Base-by-base conservation (phyloP, 1,284 basidiomycete species). In the Phlebopus sp. region DNA sequence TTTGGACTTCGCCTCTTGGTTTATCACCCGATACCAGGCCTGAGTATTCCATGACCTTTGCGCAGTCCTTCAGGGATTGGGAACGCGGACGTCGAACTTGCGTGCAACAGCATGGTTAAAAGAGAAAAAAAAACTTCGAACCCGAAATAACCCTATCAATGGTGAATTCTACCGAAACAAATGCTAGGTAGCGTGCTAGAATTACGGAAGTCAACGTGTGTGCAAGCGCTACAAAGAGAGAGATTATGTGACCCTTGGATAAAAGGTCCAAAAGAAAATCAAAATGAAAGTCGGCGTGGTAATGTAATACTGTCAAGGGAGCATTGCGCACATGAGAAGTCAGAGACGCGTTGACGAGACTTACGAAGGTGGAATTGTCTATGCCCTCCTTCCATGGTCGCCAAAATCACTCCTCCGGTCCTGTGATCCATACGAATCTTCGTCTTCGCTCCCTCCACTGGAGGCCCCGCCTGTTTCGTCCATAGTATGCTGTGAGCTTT, bases 351-450 rank as follows among this genome's bases (percentile, higher is more conserved):
- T 53, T 55, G 45, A 47, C 47, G 42, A 46, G 51, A 36, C 46
- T 63, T 60, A 63, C 54, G 52, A 23, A 60, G 52, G 41, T 37
- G 4, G 27, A 29, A 29, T 39, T 50, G 31, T 39, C 54, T 61
- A 64, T 27, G 53, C 63, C 51, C 66, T 64, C 54, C 64, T 66
- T 47, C 58, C 62, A 53, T 68, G 62, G 49, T 64, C 62, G 18
- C 59, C 66, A 39, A 66, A 57, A 36, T 66, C 67, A 49, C 64
- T 66, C 50, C 59, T 59, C 31, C 66, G 62, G 14, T 70, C 67
- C 56, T 70, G 68, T 47, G 65, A 67, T 32, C 61, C 66, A 47
- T 66, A 67, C 3, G 66, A 68, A 34, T 49, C 66, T 25, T 69
- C 66, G 27, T 68, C 66, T 44, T 67, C 66, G 53, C 68, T 69